Evolutionary conservation across 2,329 filamentous ascomycete genomes (phyloP), one percentile per base, ranked within the genome.

Genomic region (Helicocarpus griseus): DNA sequence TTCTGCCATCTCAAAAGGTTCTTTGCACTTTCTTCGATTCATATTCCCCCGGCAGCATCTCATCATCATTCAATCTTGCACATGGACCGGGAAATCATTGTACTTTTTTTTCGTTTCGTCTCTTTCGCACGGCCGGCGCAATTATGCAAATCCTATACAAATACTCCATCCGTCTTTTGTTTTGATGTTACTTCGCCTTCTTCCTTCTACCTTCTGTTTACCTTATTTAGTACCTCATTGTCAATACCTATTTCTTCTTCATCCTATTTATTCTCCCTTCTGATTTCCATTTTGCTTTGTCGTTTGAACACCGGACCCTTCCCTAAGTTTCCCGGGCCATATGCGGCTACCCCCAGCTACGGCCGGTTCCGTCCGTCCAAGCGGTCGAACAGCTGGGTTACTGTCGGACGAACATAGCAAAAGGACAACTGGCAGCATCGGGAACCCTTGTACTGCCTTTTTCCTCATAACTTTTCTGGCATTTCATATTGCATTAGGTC

Each of bases 81-180:
- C 39, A n/a, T 41, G 39, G 39, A 41, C 26, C 21, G 13, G 36
- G 14, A 19, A 48, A 7, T 43, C 35, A 45, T 24, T 36, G 29
- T 36, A 14, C 48, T 45, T 41, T 57, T 55, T 49, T 60, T 54
- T 39, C 40, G 52, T 54, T 19, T 26, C 55, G 43, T 46, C 14
- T 24, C 14, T 19, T n/a, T 26, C 22, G 40, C 24, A 44, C 24
- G 40, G 40, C 26, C 40, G 40, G 40, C 40, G 40, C 40, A 44
- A 29, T 29, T n/a, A n/a, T 44, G 26, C 40, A 41, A n/a, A 26
- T 41, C 7, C 40, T 9, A 44, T 43, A 44, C 40, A 44, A 19
- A 36, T 14, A 29, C 24, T 14, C 17, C 11, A 44, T 26, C 24
- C 17, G 4, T 24, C 5, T 29, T 14, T 44, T 29, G 8, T 8